Percentiles rank a stretch among this genome's conserved stretches.
Conservation (phyloP, 306 rosid genomes). For the Castanea crenata region DNA sequence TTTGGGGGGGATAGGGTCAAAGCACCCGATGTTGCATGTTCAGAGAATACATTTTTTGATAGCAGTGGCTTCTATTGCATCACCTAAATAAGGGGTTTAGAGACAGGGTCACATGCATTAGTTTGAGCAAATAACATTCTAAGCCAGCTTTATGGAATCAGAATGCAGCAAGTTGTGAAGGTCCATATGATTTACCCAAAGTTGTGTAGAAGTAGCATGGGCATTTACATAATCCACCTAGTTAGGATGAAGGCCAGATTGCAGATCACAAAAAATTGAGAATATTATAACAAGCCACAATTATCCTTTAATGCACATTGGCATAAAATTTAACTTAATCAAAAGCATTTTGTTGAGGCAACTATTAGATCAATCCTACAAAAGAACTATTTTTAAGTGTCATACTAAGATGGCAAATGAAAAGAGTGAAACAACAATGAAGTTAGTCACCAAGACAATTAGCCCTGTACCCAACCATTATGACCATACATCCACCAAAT, state of each 20-base stretch:
- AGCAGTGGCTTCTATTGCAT: constrained; percentile 82
- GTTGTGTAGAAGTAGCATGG: constrained; percentile 89
- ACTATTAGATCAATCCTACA: not conserved
- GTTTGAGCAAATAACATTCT: constrained; percentile 3
- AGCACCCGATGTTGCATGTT: constrained; percentile 54
- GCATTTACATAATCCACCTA: constrained; percentile 88
- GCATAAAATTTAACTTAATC: not conserved
- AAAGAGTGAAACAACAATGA: not conserved
- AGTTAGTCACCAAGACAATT: not conserved
- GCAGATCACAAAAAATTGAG: constrained; percentile 34
- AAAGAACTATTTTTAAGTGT: not conserved
- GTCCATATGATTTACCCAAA: constrained; percentile 53
- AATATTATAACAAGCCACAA: not conserved
- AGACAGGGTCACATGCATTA: constrained; percentile 16
- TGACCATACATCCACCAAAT: constrained; percentile 2
- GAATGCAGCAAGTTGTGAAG: constrained; percentile 20
- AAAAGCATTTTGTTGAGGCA: not conserved
- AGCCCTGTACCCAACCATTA: constrained; percentile 6
- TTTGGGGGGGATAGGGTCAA: constrained; percentile 84
- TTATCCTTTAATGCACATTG: not conserved
- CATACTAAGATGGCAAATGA: not conserved
- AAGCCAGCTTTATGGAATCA: constrained; percentile 13
- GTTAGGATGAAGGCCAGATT: constrained; percentile 78
- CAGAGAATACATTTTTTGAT: constrained; percentile 66
- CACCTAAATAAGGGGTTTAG: constrained; percentile 47